Evolutionary conservation across 257 asterid species (phyloP), one percentile per base, ranked within the genome.

Genomic region (Ilex asprella): DNA sequence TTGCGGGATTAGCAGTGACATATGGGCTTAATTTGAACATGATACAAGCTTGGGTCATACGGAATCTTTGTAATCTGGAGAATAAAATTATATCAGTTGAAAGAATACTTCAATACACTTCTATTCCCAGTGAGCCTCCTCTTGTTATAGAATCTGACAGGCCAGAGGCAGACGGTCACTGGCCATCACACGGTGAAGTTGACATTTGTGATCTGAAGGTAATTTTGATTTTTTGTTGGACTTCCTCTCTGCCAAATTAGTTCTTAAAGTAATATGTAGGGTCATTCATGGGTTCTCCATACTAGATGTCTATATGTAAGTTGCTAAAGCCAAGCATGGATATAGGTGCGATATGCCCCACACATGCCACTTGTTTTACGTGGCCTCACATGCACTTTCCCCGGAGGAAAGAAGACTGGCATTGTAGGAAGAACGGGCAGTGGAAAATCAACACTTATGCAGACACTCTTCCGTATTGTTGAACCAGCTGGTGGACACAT

Each of bases 371-470:
- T 53, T n/a, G 57, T 53, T 2, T 21, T 53, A 53, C 57, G 57
- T 8, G 57, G 57, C 27, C 30, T 53, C 15, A 15, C n/a, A 16
- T 70, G 75, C 65, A 70, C 70, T 13, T 70, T 70, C 56, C 32
- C 32, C 30, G 75, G 70, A 30, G 62, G 75, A 39, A 70, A 70
- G 62, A 70, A 54, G 51, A 58, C 63, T 7, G 75, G 75, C 1
- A 50, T 70, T 6, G 75, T 70, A 7, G 75, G 70, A 50, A 70
- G 75, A 70, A 70, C 75, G 11, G 75, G 75, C 39, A 70, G 75
- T 21, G 75, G 75, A 11, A 70, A 70, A 58, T 63, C 75, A 39
- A 70, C 75, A 3, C 75, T 70, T 10, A 64, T 70, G 51, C 66
- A 58, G 58, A 57, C 70, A 7, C 58, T 70, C 49, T 70, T 70